phyloP scores from a whole-genome alignment of 371 early-diverging fungal species.

The Synchytrium microbalum region DNA sequence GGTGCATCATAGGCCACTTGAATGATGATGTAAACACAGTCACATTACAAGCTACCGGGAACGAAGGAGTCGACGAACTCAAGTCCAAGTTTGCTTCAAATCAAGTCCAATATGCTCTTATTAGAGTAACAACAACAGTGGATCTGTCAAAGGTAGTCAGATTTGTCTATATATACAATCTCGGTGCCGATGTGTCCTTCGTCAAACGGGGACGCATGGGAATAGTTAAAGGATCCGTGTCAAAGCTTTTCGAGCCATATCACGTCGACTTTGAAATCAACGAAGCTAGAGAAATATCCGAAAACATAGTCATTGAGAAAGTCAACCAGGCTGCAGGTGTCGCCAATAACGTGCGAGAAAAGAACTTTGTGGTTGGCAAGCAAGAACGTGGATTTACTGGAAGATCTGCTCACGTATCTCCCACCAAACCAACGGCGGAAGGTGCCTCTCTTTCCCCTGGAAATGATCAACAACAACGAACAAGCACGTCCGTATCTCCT shows the following conservation, averaged over 20 bases:
- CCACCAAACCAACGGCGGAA: background rate
- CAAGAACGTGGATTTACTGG: constrained; percentile 15
- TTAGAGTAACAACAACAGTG: constrained; percentile 11
- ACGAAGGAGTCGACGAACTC: constrained; percentile 14
- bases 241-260: constrained; percentile 20
- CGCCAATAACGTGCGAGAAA: constrained; percentile 7
- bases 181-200: constrained; percentile 20
- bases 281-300: constrained; percentile 12
- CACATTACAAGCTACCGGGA: constrained; percentile 8
- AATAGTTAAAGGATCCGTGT: constrained; percentile 22
- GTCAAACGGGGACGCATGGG: constrained; percentile 27
- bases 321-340: constrained; percentile 15
- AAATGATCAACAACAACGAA: too few relatives aligned
- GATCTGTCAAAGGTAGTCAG: constrained; percentile 7
- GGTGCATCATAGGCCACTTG: constrained; percentile 18
- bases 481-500: background rate
- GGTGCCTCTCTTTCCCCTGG: constrained; percentile 5
- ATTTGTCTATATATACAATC: constrained; percentile 10
- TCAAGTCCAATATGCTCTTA: constrained; percentile 9
- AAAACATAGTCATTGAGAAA: constrained; percentile 12
- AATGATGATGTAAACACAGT: constrained; percentile 16
- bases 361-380: constrained; percentile 10
- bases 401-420: background rate
- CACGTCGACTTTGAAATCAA: constrained; percentile 25
- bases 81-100: constrained; percentile 2